phyloP scores from a whole-genome alignment of 2,329 filamentous ascomycete species.

The Colletotrichum sp. region DNA sequence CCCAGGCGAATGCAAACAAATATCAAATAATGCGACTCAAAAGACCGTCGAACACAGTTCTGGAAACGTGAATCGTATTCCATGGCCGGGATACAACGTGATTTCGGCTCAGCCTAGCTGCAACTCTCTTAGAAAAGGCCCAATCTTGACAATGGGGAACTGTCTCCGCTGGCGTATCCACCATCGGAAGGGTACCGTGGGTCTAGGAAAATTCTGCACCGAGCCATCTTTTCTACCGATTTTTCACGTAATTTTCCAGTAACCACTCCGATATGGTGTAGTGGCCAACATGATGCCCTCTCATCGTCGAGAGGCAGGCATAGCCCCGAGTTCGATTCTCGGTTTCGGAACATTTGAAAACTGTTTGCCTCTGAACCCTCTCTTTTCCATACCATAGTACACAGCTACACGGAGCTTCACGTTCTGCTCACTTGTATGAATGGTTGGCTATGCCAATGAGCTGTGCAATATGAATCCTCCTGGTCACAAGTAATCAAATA shows the following conservation, averaged over 20 bases:
- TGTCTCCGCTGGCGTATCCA: not conserved
- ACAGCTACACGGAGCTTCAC: not conserved
- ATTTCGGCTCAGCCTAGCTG: not conserved
- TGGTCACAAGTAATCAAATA: not conserved
- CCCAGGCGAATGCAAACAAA: not conserved
- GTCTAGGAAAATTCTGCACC: not conserved
- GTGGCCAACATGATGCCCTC: not conserved
- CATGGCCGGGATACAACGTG: not conserved
- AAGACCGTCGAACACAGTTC: not conserved
- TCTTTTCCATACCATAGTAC: not conserved
- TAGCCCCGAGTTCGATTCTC: slow-evolving; percentile 1
- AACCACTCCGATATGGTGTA: not conserved
- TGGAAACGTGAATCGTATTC: not conserved
- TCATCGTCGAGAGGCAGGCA: not conserved
- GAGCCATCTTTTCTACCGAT: not conserved
- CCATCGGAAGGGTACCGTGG: not conserved
- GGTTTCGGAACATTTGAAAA: not conserved
- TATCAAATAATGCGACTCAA: not conserved
- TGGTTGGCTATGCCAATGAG: not conserved
- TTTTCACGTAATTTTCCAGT: accelerated
- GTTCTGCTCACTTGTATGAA: not conserved
- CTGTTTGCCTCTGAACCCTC: not conserved
- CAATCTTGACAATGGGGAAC: not conserved
- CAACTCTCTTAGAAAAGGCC: not conserved
- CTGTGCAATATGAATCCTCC: too few relatives aligned